These are phyloP conservation scores for Paragyromitra xinjiangensis DNA, from an alignment of 495 filamentous ascomycete species.

Conservation along the genomic window DNA sequence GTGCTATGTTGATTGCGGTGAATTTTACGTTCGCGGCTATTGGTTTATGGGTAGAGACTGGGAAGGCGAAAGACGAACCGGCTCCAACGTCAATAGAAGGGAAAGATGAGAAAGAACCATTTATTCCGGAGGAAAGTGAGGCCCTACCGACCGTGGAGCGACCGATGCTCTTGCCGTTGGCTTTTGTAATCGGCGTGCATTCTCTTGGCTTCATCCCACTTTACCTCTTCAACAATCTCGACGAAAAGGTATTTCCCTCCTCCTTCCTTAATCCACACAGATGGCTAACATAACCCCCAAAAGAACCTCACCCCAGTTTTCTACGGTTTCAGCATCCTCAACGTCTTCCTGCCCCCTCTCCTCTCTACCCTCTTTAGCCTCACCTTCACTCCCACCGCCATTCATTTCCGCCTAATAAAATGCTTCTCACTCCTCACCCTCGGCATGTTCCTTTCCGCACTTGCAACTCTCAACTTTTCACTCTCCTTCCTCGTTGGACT, in stretches of 20 bases:
- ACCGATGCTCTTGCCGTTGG: conserved; percentile 78
- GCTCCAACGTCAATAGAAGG: conserved; percentile 12
- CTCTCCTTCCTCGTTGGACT: conserved; percentile 87
- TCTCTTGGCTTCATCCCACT: conserved; percentile 83
- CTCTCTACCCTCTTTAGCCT: conserved; percentile 65
- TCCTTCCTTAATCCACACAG: not conserved
- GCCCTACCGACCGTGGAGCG: conserved; percentile 67
- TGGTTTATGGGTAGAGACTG: conserved; percentile 87
- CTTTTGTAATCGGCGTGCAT: conserved; percentile 74
- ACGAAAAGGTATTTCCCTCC: conserved; percentile 67
- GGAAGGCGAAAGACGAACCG: conserved; percentile 59
- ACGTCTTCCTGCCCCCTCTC: conserved; percentile 67
- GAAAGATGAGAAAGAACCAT: not conserved
- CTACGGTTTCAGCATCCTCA: conserved; percentile 66
- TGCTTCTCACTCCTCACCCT: conserved; percentile 91
- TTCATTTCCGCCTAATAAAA: conserved; percentile 77
- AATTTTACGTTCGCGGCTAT: conserved; percentile 98
- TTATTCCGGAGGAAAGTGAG: conserved; percentile 6
- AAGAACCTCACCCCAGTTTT: conserved; percentile 65
- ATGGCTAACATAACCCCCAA: conserved; percentile 11
- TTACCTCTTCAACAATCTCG: conserved; percentile 82
- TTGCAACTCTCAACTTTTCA: conserved; percentile 96
- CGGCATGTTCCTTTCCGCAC: conserved; percentile 87
- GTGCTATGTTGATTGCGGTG: conserved; percentile 91
- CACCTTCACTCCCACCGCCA: conserved; percentile 65